Percentiles rank a stretch among this genome's conserved stretches.
These are phyloP conservation scores for Veloporphyrellus conicus DNA, from an alignment of 1,284 basidiomycete species.

Conservation along the genomic window DNA sequence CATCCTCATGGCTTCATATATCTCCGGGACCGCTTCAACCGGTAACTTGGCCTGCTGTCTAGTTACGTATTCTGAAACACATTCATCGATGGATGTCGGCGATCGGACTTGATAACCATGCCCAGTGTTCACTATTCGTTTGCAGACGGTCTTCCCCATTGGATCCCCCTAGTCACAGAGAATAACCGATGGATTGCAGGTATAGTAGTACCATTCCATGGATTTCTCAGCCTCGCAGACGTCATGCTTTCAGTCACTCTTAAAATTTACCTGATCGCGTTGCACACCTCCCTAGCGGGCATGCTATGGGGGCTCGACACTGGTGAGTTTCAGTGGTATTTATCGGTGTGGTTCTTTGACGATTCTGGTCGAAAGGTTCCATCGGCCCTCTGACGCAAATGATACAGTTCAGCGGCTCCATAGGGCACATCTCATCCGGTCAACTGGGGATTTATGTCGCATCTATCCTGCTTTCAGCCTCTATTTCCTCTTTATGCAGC, in stretches of 20 bases:
- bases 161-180: not conserved
- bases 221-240: not conserved
- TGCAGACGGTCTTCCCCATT: not conserved
- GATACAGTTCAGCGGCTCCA: slow-evolving; percentile 39
- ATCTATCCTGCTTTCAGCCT: slow-evolving; percentile 46
- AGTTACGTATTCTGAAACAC: too few species aligned
- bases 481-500: slow-evolving; percentile 41
- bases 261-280: slow-evolving; percentile 28
- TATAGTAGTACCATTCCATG: not conserved
- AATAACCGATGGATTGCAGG: not conserved
- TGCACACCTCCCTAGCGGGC: slow-evolving; percentile 28
- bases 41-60: too few species aligned
- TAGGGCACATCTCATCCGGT: slow-evolving; percentile 35
- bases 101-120: too few species aligned
- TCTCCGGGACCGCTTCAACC: too few species aligned
- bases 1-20: too few species aligned
- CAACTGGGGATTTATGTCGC: slow-evolving; percentile 43
- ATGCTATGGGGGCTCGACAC: slow-evolving; percentile 35
- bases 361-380: slow-evolving; percentile 30
- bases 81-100: too few species aligned
- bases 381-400: slow-evolving; percentile 47
- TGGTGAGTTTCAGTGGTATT: slow-evolving; percentile 10
- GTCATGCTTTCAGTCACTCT: slow-evolving; percentile 16
- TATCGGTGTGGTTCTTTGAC: not conserved
- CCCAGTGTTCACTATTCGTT: too few species aligned